phyloP scores from a whole-genome alignment of 2,329 filamentous ascomycete genomes.

The Xylariaceae sp. region DNA sequence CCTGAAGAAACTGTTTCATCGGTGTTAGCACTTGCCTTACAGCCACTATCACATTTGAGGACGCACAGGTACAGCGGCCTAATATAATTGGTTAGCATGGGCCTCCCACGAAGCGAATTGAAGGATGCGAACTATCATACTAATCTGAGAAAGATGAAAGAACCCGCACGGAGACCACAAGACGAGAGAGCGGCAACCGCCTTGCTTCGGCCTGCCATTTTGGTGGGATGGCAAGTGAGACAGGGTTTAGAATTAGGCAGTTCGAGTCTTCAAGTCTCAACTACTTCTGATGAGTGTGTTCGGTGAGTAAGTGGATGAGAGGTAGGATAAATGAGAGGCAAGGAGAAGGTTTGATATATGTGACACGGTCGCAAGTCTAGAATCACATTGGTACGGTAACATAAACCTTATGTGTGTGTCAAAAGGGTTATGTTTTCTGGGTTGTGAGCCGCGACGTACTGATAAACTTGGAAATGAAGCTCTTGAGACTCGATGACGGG shows the following conservation, averaged over 20 bases:
- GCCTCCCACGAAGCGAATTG: not conserved
- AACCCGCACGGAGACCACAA: conserved; percentile 44
- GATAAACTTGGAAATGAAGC: too few relatives aligned
- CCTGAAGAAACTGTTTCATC: conserved; percentile 20
- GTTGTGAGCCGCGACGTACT: too few relatives aligned
- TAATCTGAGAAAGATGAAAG: conserved; percentile 61
- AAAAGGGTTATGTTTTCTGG: conserved; percentile 1
- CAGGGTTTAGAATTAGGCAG: conserved; percentile 1
- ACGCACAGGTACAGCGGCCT: conserved; percentile 32
- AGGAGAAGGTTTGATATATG: not conserved
- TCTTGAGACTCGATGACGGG: not conserved
- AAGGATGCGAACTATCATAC: conserved; percentile 35
- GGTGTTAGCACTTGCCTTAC: conserved; percentile 7
- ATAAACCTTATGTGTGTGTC: not conserved
- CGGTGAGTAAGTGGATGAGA: not conserved
- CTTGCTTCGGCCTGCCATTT: conserved; percentile 21
- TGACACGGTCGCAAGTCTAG: too few relatives aligned
- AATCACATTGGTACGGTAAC: conserved; percentile 1
- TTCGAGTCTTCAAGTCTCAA: too few relatives aligned
- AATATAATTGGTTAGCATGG: conserved; percentile 16
- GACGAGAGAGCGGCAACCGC: conserved; percentile 42
- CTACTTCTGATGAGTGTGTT: too few relatives aligned
- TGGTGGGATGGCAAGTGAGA: not conserved
- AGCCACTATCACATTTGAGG: not conserved
- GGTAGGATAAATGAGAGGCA: not conserved